phyloP scores from a whole-genome alignment of 1,284 basidiomycete genomes.

The Thecaphora frezii region DNA sequence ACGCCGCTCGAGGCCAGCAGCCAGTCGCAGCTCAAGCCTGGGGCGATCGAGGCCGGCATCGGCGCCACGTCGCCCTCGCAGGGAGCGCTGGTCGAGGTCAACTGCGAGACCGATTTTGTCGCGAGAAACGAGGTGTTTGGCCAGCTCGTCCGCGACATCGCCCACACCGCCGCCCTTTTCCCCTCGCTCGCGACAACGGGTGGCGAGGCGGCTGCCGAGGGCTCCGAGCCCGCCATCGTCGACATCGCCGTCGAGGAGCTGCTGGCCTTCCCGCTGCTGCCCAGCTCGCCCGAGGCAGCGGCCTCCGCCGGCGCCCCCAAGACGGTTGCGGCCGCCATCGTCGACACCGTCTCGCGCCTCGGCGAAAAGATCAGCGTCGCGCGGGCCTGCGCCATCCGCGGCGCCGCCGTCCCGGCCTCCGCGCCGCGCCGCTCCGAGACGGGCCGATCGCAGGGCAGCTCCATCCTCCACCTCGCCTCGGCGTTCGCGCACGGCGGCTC shows the following conservation, averaged over 20 bases:
- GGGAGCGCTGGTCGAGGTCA: slow-evolving; percentile 85
- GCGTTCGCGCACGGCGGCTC: slow-evolving; percentile 74
- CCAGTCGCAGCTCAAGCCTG: slow-evolving; percentile 37
- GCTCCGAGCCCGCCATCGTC: slow-evolving; percentile 1
- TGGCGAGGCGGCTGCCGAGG: background rate
- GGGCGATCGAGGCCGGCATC: slow-evolving; percentile 56
- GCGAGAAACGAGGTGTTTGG: slow-evolving; percentile 82
- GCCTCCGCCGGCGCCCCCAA: slow-evolving; percentile 54
- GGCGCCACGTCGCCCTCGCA: slow-evolving; percentile 59
- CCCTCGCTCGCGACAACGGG: slow-evolving; percentile 61
- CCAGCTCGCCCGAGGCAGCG: slow-evolving; percentile 23
- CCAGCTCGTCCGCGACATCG: slow-evolving; percentile 75
- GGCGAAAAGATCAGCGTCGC: slow-evolving; percentile 85
- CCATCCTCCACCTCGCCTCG: slow-evolving; percentile 64
- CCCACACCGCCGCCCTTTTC: slow-evolving; percentile 82
- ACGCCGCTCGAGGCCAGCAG: slow-evolving; percentile 10
- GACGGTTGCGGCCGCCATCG: slow-evolving; percentile 76
- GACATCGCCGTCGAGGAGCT: slow-evolving; percentile 35
- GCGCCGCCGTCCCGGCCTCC: slow-evolving; percentile 59
- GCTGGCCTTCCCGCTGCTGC: slow-evolving; percentile 55
- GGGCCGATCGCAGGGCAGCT: slow-evolving; percentile 6
- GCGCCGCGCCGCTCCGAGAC: slow-evolving; percentile 25
- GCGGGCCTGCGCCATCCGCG: slow-evolving; percentile 73
- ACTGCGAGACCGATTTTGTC: slow-evolving; percentile 97
- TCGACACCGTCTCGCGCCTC: slow-evolving; percentile 77